These are phyloP conservation scores for Azolla pinnata DNA, from an alignment of 75 land plant genomes.

Conservation along the genomic window DNA sequence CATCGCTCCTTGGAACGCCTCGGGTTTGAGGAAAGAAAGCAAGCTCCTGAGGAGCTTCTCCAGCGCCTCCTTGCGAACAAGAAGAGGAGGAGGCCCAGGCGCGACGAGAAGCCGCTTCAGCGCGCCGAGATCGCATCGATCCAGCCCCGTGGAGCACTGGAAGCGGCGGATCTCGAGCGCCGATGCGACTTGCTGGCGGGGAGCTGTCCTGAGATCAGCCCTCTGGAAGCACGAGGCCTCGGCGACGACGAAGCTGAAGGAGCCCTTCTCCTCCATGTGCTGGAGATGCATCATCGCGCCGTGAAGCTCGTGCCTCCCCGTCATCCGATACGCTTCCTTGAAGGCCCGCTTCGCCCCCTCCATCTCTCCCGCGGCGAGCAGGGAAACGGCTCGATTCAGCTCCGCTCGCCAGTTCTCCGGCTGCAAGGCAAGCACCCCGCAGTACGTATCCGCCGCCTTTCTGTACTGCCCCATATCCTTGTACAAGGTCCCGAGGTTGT, in stretches of 20 bases:
- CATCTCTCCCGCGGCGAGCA: slow-evolving; percentile 80
- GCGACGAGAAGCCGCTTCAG: slow-evolving; percentile 47
- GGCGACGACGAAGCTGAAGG: slow-evolving; percentile 18
- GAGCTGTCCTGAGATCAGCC: slow-evolving; percentile 49
- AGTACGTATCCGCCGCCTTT: slow-evolving; percentile 90
- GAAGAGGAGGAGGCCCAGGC: slow-evolving; percentile 42
- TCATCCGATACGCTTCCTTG: slow-evolving; percentile 94
- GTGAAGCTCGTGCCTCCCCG: slow-evolving; percentile 73
- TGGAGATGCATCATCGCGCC: slow-evolving; percentile 83
- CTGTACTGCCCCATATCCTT: slow-evolving; percentile 78
- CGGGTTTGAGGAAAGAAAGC: slow-evolving; percentile 63
- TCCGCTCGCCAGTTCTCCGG: slow-evolving; percentile 91
- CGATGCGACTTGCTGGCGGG: slow-evolving; percentile 45
- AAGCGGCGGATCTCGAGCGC: slow-evolving; percentile 73
- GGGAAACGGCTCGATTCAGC: slow-evolving; percentile 78
- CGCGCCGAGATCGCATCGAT: slow-evolving; percentile 46
- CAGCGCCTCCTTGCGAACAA: slow-evolving; percentile 68
- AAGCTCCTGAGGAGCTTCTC: slow-evolving; percentile 55
- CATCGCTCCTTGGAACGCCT: slow-evolving; percentile 74
- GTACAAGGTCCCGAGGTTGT: slow-evolving; percentile 77
- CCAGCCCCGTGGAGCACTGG: slow-evolving; percentile 65
- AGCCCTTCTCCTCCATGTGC: slow-evolving; percentile 43
- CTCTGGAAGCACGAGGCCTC: slow-evolving; percentile 55
- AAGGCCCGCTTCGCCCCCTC: slow-evolving; percentile 84
- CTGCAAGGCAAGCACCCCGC: slow-evolving; percentile 58